A percentile compares a stretch with the other conserved stretches of the same genome.
These are phyloP conservation scores for Ceriops zippeliana DNA, from an alignment of 345 rosid genomes.

Conservation along the genomic window DNA sequence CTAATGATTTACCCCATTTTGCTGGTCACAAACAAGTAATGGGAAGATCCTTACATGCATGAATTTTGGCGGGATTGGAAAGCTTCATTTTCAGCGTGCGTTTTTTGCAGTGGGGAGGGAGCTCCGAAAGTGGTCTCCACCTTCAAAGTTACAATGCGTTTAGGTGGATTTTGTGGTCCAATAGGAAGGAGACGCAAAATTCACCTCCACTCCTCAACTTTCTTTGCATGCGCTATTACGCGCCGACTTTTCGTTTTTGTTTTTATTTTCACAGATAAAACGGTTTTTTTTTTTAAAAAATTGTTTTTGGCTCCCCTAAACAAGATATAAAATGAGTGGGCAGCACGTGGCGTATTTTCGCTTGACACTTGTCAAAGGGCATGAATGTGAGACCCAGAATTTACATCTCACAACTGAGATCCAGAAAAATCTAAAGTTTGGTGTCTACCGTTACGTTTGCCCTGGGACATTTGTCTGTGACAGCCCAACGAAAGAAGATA, in stretches of 20 bases:
- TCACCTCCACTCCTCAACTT: neutral
- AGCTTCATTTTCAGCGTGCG: too few species aligned
- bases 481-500: neutral
- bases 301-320: neutral
- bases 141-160: neutral
- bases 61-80: too few species aligned
- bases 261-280: neutral
- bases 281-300: neutral
- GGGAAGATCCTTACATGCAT: too few species aligned
- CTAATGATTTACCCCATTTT: too few species aligned
- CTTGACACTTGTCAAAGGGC: neutral
- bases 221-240: neutral
- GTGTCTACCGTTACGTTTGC: neutral
- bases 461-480: neutral
- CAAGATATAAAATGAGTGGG: neutral
- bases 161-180: conserved; percentile 2
- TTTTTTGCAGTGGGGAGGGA: too few species aligned
- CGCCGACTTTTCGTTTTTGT: too few species aligned
- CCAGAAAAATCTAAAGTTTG: too few species aligned
- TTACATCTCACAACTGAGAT: too few species aligned
- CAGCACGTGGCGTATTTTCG: neutral
- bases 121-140: neutral
- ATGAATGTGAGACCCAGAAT: too few species aligned
- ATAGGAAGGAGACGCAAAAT: neutral
- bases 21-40: too few species aligned